Evolutionary conservation across 306 rosid genomes (phyloP).

Genomic region (Malus sieversii): DNA sequence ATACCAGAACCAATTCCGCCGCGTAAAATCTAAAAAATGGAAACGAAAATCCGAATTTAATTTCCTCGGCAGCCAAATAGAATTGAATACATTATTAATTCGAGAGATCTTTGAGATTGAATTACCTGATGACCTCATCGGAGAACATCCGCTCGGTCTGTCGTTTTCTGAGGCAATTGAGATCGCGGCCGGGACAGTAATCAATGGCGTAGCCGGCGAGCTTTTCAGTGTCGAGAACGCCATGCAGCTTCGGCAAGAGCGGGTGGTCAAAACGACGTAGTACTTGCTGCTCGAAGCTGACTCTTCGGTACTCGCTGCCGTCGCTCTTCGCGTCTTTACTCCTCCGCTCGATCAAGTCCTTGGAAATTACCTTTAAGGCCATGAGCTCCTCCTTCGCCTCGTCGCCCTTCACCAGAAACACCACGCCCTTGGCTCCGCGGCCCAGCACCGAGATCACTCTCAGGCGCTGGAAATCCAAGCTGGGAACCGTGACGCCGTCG

Average conservation of each 20-base stretch:
- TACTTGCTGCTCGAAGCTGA: constrained; percentile 64
- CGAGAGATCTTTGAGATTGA: too few relatives aligned
- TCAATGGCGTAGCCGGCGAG: constrained; percentile 61
- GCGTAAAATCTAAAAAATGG: constrained; percentile 59
- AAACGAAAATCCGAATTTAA: background rate
- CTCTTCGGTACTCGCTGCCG: constrained; percentile 38
- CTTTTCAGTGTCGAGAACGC: constrained; percentile 48
- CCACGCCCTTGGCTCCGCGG: constrained; percentile 95
- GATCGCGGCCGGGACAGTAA: constrained; percentile 78
- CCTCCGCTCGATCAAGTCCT: constrained; percentile 42
- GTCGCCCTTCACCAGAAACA: constrained; percentile 40
- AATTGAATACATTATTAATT: background rate
- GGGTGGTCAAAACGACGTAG: constrained; percentile 62
- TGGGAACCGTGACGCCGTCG: background rate
- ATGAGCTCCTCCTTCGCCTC: constrained; percentile 22
- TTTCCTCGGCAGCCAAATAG: background rate
- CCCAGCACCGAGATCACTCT: constrained; percentile 64
- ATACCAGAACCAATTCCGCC: constrained; percentile 65
- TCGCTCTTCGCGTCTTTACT: constrained; percentile 7
- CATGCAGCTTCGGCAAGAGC: constrained; percentile 53
- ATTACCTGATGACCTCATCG: constrained; percentile 62
- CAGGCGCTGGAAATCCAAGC: constrained; percentile 38
- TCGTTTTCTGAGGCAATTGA: constrained; percentile 47
- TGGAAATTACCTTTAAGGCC: constrained; percentile 72
- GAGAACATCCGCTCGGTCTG: constrained; percentile 70